These are phyloP conservation scores for Mycena haematopus DNA, from an alignment of 768 basidiomycete genomes.

Conservation along the genomic window DNA sequence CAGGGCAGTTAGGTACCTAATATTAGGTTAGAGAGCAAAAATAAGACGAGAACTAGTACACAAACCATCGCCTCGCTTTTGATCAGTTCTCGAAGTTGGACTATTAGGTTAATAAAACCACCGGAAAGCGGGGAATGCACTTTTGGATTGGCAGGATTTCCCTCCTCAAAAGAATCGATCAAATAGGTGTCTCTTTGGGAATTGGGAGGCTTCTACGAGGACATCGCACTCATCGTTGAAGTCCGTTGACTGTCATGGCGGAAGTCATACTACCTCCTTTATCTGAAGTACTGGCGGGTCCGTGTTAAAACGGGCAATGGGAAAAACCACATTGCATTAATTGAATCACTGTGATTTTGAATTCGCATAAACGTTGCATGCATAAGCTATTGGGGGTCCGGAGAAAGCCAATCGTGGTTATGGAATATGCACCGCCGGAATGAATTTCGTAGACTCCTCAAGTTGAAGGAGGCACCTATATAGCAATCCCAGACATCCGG, in stretches of 20 bases:
- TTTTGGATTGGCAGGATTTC: slow-evolving; percentile 55
- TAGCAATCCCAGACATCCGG: too few relatives aligned
- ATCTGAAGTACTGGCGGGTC: neutral
- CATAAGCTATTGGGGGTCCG: too few relatives aligned
- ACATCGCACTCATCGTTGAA: neutral
- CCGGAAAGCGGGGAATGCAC: slow-evolving; percentile 36
- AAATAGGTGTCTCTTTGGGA: slow-evolving; percentile 39
- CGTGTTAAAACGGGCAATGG: slow-evolving; percentile 2
- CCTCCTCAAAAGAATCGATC: slow-evolving; percentile 40
- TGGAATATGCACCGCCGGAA: too few relatives aligned
- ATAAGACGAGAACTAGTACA: neutral
- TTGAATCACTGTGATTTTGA: neutral
- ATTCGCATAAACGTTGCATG: neutral
- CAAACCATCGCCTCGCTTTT: slow-evolving; percentile 44
- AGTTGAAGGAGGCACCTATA: too few relatives aligned
- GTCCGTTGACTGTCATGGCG: slow-evolving; percentile 3
- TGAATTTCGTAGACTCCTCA: too few relatives aligned
- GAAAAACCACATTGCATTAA: neutral
- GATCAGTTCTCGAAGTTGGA: slow-evolving; percentile 55
- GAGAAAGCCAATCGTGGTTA: too few relatives aligned
- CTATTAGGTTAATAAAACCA: slow-evolving; percentile 2
- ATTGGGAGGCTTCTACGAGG: slow-evolving; percentile 5
- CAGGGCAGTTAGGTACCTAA: slow-evolving; percentile 51
- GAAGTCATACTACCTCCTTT: neutral
- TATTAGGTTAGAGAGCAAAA: neutral